Evolutionary conservation across 1,139 yeast genomes (phyloP), one percentile per base, ranked within the genome.

Genomic region (Debaryomyces nepalensis): DNA sequence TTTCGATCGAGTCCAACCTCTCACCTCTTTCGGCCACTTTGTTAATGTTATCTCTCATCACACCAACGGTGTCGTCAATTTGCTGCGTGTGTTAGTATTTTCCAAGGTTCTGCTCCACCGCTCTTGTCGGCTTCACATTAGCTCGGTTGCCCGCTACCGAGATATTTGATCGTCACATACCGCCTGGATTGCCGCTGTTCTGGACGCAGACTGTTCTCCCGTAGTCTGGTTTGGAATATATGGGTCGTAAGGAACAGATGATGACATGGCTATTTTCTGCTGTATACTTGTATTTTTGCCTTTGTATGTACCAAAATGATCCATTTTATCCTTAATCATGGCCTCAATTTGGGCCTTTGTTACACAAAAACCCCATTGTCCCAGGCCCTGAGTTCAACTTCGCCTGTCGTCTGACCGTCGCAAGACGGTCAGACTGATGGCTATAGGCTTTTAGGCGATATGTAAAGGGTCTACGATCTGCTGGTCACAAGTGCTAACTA

Each of bases 21-120:
- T 93, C 97, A 51, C 99, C 99, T 64, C 90, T 70, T 66, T 90
- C 96, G 22, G 96, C 96, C 33, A 90, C 97, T 62, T 90, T 89
- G 71, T 90, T 90, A 70, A 93, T 89, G 72, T 95, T 93, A 58
- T 93, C 97, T 68, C 98, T 81, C 99, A 93, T 95, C 63, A 91
- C 87, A 24, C 96, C 98, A 34, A 95, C 98, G 19, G 99, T 91
- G 62, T 89, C 97, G 64, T 90, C 96, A 63, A 90, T 89, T 77
- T 90, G 96, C 84, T 82, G 61, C 29, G 41, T 10, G 15, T 20
- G 59, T 57, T 57, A 57, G 59, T 57, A 50, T 24, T 10, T 12
- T 24, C n/a, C n/a, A n/a, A n/a, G n/a, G n/a, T 27, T 27, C 29
- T 7, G 18, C 24, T 4, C 27, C 32, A 4, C 11, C 18, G 11